These are phyloP conservation scores for Protomyces inundatus DNA, from an alignment of 1,139 yeast species.

Conservation along the genomic window DNA sequence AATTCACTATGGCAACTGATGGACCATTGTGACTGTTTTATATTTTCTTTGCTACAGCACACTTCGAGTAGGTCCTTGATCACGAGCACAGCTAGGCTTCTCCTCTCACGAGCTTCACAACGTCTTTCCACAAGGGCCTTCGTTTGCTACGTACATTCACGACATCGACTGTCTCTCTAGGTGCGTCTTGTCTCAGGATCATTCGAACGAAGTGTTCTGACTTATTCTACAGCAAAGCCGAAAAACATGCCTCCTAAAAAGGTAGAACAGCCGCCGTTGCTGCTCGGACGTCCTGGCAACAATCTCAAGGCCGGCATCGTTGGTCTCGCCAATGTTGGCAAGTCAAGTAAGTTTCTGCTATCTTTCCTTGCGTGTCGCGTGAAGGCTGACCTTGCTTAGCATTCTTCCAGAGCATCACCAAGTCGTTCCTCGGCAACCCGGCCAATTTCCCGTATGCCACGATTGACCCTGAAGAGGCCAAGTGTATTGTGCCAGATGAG, in stretches of 20 bases:
- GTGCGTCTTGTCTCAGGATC: not conserved
- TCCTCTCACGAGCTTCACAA: not conserved
- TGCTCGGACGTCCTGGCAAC: constrained; percentile 89
- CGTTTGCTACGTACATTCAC: not conserved
- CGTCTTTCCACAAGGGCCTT: not conserved
- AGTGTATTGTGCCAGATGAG: constrained; percentile 91
- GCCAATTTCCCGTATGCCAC: constrained; percentile 97
- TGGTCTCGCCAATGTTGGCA: constrained; percentile 56
- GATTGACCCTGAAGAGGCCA: constrained; percentile 97
- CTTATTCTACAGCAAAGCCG: constrained; percentile 1
- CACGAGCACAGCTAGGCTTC: too few species aligned
- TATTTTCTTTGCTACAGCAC: too few species aligned
- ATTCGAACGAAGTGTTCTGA: not conserved
- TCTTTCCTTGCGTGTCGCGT: too few species aligned
- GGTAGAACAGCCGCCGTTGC: constrained; percentile 82
- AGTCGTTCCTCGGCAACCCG: constrained; percentile 88
- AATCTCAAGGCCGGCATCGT: constrained; percentile 88
- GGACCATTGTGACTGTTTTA: too few species aligned
- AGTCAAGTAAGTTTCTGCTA: constrained; percentile 47
- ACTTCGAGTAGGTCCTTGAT: too few species aligned
- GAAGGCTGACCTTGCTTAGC: not conserved
- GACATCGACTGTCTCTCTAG: not conserved
- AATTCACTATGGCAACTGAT: too few species aligned
- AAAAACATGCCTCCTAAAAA: constrained; percentile 85
- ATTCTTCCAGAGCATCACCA: constrained; percentile 68